Evolutionary conservation across 2,329 filamentous ascomycete genomes (phyloP).

Genomic region (Xylariaceae sp.): DNA sequence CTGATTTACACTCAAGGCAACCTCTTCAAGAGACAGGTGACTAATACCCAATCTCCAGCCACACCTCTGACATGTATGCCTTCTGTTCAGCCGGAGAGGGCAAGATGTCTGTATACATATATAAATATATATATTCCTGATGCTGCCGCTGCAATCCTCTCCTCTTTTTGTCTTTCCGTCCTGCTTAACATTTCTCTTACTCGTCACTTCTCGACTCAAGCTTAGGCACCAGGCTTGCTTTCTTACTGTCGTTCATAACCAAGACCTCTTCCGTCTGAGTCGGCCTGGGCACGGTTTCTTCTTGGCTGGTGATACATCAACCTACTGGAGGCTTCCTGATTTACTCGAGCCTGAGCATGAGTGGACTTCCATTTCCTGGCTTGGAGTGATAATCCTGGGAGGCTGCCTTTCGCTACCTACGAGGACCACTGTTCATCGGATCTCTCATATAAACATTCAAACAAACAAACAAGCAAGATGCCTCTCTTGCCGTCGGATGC

Average conservation of each 20-base stretch:
- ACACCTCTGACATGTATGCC: slow-evolving; percentile 15
- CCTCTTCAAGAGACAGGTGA: slow-evolving; percentile 30
- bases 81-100: slow-evolving; percentile 24
- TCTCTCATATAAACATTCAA: slow-evolving; percentile 5
- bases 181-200: slow-evolving; percentile 20
- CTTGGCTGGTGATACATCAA: slow-evolving; percentile 14
- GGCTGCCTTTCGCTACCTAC: slow-evolving; percentile 12
- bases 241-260: slow-evolving; percentile 9
- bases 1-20: slow-evolving; percentile 30
- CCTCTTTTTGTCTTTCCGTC: slow-evolving; percentile 15
- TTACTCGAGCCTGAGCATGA: slow-evolving; percentile 7
- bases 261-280: slow-evolving; percentile 20
- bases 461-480: slow-evolving; percentile 25
- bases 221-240: slow-evolving; percentile 16
- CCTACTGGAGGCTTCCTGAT: slow-evolving; percentile 11
- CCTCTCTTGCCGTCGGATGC: slow-evolving; percentile 22
- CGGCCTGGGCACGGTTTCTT: slow-evolving; percentile 24
- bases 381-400: slow-evolving; percentile 15
- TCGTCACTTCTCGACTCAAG: slow-evolving; percentile 19
- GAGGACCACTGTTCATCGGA: slow-evolving; percentile 8
- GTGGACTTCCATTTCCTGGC: slow-evolving; percentile 2
- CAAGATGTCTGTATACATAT: neutral
- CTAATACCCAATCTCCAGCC: slow-evolving; percentile 22
- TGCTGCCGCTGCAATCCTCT: slow-evolving; percentile 15
- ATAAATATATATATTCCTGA: slow-evolving; percentile 25